Evolutionary conservation across 2,329 filamentous ascomycete species (phyloP).

Genomic region (Penicillium sp.): DNA sequence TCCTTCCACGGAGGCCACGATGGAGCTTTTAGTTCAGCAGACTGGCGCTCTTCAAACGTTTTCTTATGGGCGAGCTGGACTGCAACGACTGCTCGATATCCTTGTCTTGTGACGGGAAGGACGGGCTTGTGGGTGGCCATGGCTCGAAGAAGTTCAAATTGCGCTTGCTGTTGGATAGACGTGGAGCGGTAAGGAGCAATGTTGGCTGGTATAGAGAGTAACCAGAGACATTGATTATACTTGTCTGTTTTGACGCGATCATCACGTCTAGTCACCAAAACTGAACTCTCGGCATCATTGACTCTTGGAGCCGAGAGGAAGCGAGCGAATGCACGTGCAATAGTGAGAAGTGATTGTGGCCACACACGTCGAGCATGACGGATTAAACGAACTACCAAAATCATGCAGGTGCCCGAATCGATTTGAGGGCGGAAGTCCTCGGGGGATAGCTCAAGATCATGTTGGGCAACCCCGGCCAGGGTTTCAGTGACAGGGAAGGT

Average conservation of each 20-base stretch:
- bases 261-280: constrained; percentile 2
- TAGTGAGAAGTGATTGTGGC: constrained; percentile 46
- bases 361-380: constrained; percentile 51
- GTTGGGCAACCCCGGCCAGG: background rate
- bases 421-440: constrained; percentile 16
- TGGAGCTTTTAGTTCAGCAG: constrained; percentile 57
- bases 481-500: constrained; percentile 14
- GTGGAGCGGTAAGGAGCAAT: constrained; percentile 50
- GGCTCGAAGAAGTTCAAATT: constrained; percentile 55
- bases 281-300: background rate
- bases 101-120: constrained; percentile 54
- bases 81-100: constrained; percentile 55
- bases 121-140: constrained; percentile 57
- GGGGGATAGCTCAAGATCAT: background rate
- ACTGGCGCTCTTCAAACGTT: constrained; percentile 54
- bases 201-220: constrained; percentile 50
- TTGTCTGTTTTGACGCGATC: constrained; percentile 37
- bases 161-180: constrained; percentile 53
- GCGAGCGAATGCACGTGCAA: constrained; percentile 40
- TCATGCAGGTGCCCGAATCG: constrained; percentile 34
- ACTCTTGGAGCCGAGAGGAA: constrained; percentile 27
- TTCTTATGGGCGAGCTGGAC: constrained; percentile 60
- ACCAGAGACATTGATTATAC: constrained; percentile 50
- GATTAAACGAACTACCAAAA: constrained; percentile 48
- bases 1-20: constrained; percentile 67